Evolutionary conservation across 768 basidiomycete genomes (phyloP).

Genomic region (Calocera cornea): DNA sequence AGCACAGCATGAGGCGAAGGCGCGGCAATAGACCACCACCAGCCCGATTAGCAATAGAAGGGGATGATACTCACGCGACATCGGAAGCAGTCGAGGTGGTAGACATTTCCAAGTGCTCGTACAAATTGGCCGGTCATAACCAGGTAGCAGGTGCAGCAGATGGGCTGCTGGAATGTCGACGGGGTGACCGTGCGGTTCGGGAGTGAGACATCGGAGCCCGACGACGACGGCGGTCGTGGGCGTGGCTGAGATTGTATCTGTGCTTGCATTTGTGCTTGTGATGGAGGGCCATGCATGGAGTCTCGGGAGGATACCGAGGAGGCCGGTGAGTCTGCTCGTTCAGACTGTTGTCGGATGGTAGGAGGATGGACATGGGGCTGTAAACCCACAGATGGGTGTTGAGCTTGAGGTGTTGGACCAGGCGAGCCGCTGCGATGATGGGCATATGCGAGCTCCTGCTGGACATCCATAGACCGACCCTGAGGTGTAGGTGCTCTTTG

Average conservation of each 20-base stretch:
- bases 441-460: neutral
- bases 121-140: conserved; percentile 88
- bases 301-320: neutral
- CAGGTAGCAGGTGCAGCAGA: conserved; percentile 27
- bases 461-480: neutral
- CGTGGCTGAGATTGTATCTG: neutral
- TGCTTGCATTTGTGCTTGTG: neutral
- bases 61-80: conserved; percentile 58
- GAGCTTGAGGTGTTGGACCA: neutral
- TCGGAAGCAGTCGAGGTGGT: conserved; percentile 95
- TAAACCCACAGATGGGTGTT: neutral
- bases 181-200: neutral
- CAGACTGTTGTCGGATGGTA: neutral
- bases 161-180: neutral
- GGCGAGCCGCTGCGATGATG: neutral
- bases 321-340: neutral
- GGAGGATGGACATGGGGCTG: neutral
- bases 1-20: neutral
- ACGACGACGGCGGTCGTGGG: neutral
- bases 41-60: neutral
- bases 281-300: neutral
- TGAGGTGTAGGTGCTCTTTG: neutral
- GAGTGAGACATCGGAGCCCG: neutral
- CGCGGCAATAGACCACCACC: neutral
- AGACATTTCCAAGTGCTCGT: conserved; percentile 82